Evolutionary conservation across 352 stramenopile species (phyloP), one percentile per base, ranked within the genome.

Genomic region (Globisporangium lucens): DNA sequence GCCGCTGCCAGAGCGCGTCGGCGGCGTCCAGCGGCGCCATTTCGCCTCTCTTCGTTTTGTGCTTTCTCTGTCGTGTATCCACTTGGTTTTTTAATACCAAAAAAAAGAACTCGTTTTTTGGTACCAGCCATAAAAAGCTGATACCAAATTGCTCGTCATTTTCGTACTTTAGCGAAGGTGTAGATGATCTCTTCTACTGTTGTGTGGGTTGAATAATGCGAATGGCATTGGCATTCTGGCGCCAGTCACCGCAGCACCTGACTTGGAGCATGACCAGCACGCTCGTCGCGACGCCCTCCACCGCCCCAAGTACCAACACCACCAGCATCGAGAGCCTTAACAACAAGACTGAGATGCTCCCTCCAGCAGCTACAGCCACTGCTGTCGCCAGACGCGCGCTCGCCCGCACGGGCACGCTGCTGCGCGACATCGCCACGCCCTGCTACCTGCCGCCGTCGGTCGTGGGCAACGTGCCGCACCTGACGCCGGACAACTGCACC

Each of bases 401-500:
- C 61, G 79, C 83, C 58, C 76, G 71, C 63, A 64, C 65, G 29
- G 75, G 71, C 46, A 76, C 68, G 20, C 68, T 85, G 56, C 68
- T 85, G 55, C 33, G 65, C 51, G 63, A 67, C 38, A 41, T 85
- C 22, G 15, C 69, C 46, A 91, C 85, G 72, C 85, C 85, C 36
- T 94, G 85, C 70, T 94, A 90, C 73, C 68, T 94, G 27, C 83
- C 85, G 36, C 73, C 85, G 24, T 85, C 78, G 22, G 75, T 92
- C 67, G 74, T 76, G 29, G 85, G 83, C 61, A 90, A 86, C 63
- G 74, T 92, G 38, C 83, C 85, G 24, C 82, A 90, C 72, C 66
- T 94, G 59, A 94, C 85, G 20, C 84, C 83, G 72, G 85, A 94
- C 70, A 94, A 90, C 43, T 82, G 74, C 64, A 64, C 75, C 36